Evolutionary conservation across 345 rosid genomes (phyloP).

Genomic region (Lumnitzera littorea): DNA sequence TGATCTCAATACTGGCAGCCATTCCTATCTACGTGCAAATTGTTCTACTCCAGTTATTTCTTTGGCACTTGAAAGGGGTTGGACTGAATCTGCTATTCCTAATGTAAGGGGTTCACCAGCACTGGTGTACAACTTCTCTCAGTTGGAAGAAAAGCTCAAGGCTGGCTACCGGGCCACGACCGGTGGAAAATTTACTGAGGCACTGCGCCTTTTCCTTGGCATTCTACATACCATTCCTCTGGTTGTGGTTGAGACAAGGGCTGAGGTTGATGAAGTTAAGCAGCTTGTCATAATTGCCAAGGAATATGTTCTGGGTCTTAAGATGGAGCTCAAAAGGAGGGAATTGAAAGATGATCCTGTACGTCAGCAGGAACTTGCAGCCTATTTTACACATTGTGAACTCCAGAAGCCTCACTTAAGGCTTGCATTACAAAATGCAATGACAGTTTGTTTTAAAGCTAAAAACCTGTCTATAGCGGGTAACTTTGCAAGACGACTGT

Average conservation of each 20-base stretch:
- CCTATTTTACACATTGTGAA: slow-evolving; percentile 92
- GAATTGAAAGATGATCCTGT: slow-evolving; percentile 60
- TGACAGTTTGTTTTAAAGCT: slow-evolving; percentile 71
- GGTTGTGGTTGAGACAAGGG: slow-evolving; percentile 93
- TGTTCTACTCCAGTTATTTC: slow-evolving; percentile 74
- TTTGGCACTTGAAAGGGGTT: slow-evolving; percentile 78
- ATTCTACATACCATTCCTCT: slow-evolving; percentile 92
- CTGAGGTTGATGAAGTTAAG: slow-evolving; percentile 97
- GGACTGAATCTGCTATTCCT: slow-evolving; percentile 74
- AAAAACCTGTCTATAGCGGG: slow-evolving; percentile 73
- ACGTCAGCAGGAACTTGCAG: slow-evolving; percentile 97
- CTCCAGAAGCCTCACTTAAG: slow-evolving; percentile 82
- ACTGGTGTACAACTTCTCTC: slow-evolving; percentile 65
- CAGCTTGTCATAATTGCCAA: slow-evolving; percentile 61
- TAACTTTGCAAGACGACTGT: slow-evolving; percentile 70
- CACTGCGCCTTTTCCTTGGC: slow-evolving; percentile 60
- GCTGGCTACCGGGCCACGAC: slow-evolving; percentile 91
- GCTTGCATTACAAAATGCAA: slow-evolving; percentile 70
- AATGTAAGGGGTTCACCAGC: slow-evolving; percentile 86
- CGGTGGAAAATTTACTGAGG: slow-evolving; percentile 64
- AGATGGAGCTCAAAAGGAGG: slow-evolving; percentile 82
- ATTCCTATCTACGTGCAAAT: slow-evolving; percentile 60
- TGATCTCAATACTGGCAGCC: slow-evolving; percentile 75
- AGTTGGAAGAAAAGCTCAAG: slow-evolving; percentile 87
- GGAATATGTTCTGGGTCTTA: slow-evolving; percentile 78